These are phyloP conservation scores for Streptanthus diversifolius DNA, from an alignment of 345 rosid species.

Conservation along the genomic window DNA sequence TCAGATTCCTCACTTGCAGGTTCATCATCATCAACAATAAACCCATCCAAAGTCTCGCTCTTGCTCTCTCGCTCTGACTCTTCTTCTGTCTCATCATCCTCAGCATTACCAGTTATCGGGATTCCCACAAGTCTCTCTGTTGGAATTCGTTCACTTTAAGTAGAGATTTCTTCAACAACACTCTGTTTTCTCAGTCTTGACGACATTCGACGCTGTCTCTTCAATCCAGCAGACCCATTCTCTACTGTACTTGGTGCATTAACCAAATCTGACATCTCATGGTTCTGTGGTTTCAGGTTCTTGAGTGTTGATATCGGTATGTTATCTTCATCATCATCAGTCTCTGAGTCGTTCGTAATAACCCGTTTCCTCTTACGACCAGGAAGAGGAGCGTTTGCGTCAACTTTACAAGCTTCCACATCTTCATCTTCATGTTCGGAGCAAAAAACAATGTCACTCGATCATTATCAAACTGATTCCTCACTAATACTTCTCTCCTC, in stretches of 20 bases:
- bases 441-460: too few species aligned
- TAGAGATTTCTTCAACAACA: background rate
- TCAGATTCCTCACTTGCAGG: constrained; percentile 2
- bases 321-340: constrained; percentile 49
- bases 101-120: constrained; percentile 34
- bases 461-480: too few species aligned
- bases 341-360: constrained; percentile 58
- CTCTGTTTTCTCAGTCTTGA: constrained; percentile 39
- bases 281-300: constrained; percentile 32
- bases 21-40: constrained; percentile 45
- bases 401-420: constrained; percentile 29
- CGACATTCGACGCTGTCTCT: constrained; percentile 35
- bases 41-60: constrained; percentile 48
- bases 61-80: constrained; percentile 38
- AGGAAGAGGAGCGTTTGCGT: constrained; percentile 5
- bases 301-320: constrained; percentile 44
- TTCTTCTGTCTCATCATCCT: constrained; percentile 43
- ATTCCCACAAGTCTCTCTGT: constrained; percentile 28
- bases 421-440: constrained; percentile 39
- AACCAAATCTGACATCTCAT: constrained; percentile 5
- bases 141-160: constrained; percentile 19
- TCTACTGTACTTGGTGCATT: background rate
- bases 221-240: constrained; percentile 12
- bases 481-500: constrained; percentile 25
- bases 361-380: constrained; percentile 57